Conservation (phyloP, 768 basidiomycete species). For the Tulasnella sp. region DNA sequence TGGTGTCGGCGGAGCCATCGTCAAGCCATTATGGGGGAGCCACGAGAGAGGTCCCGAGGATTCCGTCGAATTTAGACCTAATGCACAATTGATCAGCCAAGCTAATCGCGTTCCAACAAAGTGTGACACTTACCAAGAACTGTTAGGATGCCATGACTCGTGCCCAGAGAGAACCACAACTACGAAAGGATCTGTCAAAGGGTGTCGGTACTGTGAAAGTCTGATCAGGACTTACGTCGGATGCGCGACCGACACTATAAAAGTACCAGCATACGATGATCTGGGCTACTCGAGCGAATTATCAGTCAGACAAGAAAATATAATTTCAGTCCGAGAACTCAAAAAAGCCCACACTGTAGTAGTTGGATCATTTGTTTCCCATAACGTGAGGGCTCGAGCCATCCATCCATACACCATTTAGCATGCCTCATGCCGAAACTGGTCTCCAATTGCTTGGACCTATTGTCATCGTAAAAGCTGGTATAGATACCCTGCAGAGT, state of each 20-base stretch:
- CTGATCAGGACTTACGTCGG: neutral
- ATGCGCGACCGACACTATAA: neutral
- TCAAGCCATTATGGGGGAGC: neutral
- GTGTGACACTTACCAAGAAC: neutral
- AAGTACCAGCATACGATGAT: neutral
- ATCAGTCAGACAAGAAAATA: neutral
- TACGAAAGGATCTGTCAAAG: neutral
- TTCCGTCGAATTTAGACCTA: neutral
- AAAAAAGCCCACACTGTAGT: neutral
- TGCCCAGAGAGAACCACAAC: neutral
- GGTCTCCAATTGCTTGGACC: neutral
- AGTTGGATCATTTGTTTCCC: neutral
- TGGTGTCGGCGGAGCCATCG: neutral
- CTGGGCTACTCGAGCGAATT: neutral
- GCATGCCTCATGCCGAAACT: no score
- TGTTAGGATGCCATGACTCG: neutral
- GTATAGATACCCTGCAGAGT: neutral
- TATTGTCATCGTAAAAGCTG: neutral
- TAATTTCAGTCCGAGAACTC: neutral
- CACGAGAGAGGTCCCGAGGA: neutral
- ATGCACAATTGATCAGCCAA: neutral
- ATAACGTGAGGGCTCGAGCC: neutral
- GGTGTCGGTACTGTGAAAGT: neutral
- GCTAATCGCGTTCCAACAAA: no score
- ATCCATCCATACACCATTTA: no score